A percentile compares a stretch with the other conserved stretches of the same genome.
Evolutionary conservation across 2,329 filamentous ascomycete species (phyloP).

Genomic region (Cordyceps tenuipes): DNA sequence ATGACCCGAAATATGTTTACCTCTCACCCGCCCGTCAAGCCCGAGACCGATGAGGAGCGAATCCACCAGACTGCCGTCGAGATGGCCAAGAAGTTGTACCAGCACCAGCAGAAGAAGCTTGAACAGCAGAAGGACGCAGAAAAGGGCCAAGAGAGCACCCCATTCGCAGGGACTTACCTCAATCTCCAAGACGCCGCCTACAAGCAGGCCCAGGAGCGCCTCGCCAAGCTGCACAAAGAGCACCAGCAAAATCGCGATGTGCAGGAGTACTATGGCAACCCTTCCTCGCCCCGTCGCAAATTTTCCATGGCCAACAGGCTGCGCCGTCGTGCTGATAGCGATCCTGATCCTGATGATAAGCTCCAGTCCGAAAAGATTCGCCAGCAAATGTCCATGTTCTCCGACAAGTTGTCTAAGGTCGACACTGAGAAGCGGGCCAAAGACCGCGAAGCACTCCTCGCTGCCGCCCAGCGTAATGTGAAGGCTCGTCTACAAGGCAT

Average conservation of each 20-base stretch:
- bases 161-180: conserved; percentile 45
- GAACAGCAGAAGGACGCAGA: conserved; percentile 40
- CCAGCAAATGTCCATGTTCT: conserved; percentile 71
- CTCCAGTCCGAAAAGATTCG: conserved; percentile 65
- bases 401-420: conserved; percentile 56
- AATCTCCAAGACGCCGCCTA: conserved; percentile 81
- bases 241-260: conserved; percentile 54
- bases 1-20: conserved; percentile 71
- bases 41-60: conserved; percentile 68
- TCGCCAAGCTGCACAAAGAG: conserved; percentile 72
- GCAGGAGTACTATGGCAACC: conserved; percentile 67
- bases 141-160: conserved; percentile 22
- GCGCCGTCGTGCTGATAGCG: conserved; percentile 56
- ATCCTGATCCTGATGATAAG: conserved; percentile 52
- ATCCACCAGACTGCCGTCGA: conserved; percentile 76
- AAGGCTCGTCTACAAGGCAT: conserved; percentile 67
- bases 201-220: conserved; percentile 72
- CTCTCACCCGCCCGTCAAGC: conserved; percentile 60
- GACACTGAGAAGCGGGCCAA: conserved; percentile 65
- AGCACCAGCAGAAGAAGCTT: conserved; percentile 54
- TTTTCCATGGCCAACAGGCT: conserved; percentile 47
- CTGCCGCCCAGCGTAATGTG: conserved; percentile 80
- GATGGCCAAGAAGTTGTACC: conserved; percentile 86
- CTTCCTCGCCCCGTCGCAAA: conserved; percentile 31
- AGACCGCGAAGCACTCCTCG: conserved; percentile 68